Percentiles rank a stretch among this genome's conserved stretches.
phyloP scores from a whole-genome alignment of 257 asterid genomes.

The Dorcoceras hygrometricum region DNA sequence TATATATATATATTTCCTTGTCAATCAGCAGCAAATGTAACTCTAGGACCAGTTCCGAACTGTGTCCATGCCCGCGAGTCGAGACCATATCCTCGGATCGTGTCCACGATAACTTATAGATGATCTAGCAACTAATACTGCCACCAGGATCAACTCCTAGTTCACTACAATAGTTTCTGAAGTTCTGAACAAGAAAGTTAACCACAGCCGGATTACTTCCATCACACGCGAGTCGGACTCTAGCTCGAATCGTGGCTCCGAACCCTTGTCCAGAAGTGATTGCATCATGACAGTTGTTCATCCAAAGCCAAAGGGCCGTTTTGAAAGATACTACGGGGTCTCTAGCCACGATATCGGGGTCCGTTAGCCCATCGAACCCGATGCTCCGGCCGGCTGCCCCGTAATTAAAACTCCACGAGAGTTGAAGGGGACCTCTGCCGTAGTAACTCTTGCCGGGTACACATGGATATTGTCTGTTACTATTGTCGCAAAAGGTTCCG shows the following conservation, averaged over 20 bases:
- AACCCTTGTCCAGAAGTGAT: slow-evolving; percentile 22
- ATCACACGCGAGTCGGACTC: slow-evolving; percentile 14
- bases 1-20: too few relatives aligned
- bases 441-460: slow-evolving; percentile 21
- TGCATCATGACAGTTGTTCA: slow-evolving; percentile 16
- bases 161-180: slow-evolving; percentile 3
- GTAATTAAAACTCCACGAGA: slow-evolving; percentile 28
- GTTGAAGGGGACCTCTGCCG: slow-evolving; percentile 28
- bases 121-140: slow-evolving; percentile 12
- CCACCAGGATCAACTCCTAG: slow-evolving; percentile 22
- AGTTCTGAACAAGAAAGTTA: slow-evolving; percentile 4
- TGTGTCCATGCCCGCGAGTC: too few relatives aligned
- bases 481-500: slow-evolving; percentile 17
- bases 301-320: slow-evolving; percentile 26
- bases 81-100: too few relatives aligned
- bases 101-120: too few relatives aligned
- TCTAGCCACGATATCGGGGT: slow-evolving; percentile 23
- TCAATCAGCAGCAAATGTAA: too few relatives aligned
- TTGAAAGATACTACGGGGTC: slow-evolving; percentile 9
- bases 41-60: too few relatives aligned
- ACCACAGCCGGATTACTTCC: slow-evolving; percentile 17
- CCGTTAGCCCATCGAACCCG: slow-evolving; percentile 19
- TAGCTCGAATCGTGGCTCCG: slow-evolving; percentile 27
- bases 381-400: slow-evolving; percentile 25
- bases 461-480: slow-evolving; percentile 18